These are phyloP conservation scores for Alternaria brassicae DNA, from an alignment of 2,329 filamentous ascomycete species.

Conservation along the genomic window DNA sequence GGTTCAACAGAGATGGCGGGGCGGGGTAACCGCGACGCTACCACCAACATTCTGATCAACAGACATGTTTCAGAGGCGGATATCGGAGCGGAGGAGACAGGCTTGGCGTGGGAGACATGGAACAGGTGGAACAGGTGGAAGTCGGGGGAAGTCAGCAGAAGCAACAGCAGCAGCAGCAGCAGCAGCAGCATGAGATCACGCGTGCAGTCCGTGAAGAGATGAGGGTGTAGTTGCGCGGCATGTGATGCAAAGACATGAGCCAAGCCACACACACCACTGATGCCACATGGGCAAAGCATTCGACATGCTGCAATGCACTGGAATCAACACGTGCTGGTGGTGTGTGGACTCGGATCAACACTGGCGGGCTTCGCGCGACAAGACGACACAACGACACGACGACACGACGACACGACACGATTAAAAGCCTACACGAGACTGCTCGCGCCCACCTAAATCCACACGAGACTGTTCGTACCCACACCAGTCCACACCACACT, in stretches of 20 bases:
- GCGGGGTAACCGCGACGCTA: slow-evolving; percentile 7
- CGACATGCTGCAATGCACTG: too few relatives aligned
- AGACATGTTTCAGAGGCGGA: slow-evolving; percentile 2
- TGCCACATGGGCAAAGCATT: background rate
- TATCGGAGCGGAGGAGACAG: background rate
- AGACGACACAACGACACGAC: background rate
- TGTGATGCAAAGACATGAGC: background rate
- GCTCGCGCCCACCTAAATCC: too few relatives aligned
- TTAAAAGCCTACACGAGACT: too few relatives aligned
- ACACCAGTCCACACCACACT: too few relatives aligned
- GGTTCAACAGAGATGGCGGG: background rate
- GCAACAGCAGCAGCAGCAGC: too few relatives aligned
- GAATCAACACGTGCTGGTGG: background rate
- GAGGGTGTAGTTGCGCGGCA: background rate
- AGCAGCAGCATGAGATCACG: too few relatives aligned
- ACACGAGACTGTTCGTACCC: too few relatives aligned
- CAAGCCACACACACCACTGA: background rate
- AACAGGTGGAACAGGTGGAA: background rate
- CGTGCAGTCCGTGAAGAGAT: background rate
- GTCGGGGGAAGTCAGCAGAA: background rate
- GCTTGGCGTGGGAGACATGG: slow-evolving; percentile 1
- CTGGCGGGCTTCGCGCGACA: slow-evolving; percentile 1
- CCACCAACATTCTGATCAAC: background rate
- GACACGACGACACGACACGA: too few relatives aligned
- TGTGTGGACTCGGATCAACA: background rate